Conservation (phyloP, 495 filamentous ascomycete species). For the Aspergillus diversus region DNA sequence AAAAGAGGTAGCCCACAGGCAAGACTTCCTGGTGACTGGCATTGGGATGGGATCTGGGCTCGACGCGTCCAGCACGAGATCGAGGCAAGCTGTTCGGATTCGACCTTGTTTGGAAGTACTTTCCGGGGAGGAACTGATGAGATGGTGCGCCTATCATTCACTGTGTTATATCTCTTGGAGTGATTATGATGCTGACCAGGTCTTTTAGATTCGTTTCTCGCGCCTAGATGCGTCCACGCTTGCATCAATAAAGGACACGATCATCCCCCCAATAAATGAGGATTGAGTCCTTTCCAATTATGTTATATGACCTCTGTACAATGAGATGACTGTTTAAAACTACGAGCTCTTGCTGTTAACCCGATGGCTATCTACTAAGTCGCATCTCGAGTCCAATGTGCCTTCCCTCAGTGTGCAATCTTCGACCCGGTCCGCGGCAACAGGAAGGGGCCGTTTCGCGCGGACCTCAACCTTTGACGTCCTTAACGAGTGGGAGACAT, state of each 20-base stretch:
- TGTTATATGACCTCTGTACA: background rate
- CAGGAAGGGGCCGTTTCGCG: too few relatives aligned
- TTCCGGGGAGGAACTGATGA: conserved; percentile 64
- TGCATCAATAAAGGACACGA: conserved; percentile 60
- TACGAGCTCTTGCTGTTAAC: background rate
- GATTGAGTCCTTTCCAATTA: conserved; percentile 17
- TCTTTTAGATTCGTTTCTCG: conserved; percentile 67
- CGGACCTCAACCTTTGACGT: background rate
- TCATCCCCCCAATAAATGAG: conserved; percentile 55
- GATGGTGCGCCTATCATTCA: conserved; percentile 51
- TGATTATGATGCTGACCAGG: conserved; percentile 8
- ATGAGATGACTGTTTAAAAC: background rate
- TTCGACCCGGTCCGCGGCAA: background rate
- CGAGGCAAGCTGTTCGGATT: conserved; percentile 73
- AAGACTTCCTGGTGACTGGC: conserved; percentile 80
- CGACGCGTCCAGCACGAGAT: conserved; percentile 78
- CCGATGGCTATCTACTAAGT: background rate
- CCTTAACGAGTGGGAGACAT: background rate
- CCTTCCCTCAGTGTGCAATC: background rate
- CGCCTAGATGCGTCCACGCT: conserved; percentile 65
- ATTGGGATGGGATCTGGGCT: conserved; percentile 96
- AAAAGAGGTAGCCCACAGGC: conserved; percentile 44
- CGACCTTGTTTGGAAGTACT: conserved; percentile 70
- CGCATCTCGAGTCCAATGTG: background rate
- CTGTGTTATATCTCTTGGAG: background rate